phyloP scores from a whole-genome alignment of 2,329 filamentous ascomycete genomes.

The Pseudogymnoascus pannorum region DNA sequence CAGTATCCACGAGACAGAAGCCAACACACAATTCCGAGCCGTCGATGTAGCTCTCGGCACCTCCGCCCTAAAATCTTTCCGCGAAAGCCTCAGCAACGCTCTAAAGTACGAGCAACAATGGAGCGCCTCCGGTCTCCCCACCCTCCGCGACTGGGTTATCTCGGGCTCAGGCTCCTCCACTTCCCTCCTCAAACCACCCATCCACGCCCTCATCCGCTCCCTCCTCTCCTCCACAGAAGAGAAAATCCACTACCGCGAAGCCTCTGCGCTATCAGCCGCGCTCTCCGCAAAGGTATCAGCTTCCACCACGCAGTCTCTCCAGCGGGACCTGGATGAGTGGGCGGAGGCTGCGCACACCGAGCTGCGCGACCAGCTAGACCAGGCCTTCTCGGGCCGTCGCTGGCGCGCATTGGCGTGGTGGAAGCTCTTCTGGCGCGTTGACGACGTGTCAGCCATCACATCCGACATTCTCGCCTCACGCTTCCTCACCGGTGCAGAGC shows the following conservation, averaged over 20 bases:
- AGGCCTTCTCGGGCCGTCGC: conserved; percentile 64
- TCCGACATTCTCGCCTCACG: conserved; percentile 68
- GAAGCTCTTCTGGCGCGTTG: conserved; percentile 91
- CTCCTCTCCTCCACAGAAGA: conserved; percentile 50
- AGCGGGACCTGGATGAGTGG: conserved; percentile 50
- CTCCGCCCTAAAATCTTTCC: conserved; percentile 58
- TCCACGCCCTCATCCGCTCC: conserved; percentile 61
- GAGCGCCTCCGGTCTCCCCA: conserved; percentile 63
- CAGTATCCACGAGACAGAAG: conserved; percentile 29
- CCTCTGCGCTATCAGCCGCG: conserved; percentile 28
- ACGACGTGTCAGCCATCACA: conserved; percentile 80
- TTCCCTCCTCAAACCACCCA: conserved; percentile 52
- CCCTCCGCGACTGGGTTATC: conserved; percentile 59
- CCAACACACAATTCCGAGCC: conserved; percentile 40
- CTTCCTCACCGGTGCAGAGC: conserved; percentile 74
- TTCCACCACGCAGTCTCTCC: conserved; percentile 26
- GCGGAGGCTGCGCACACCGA: conserved; percentile 75
- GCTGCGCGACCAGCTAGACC: conserved; percentile 69
- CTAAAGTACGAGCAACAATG: conserved; percentile 66
- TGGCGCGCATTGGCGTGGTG: conserved; percentile 87
- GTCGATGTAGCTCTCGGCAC: conserved; percentile 59
- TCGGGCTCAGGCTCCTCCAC: conserved; percentile 32
- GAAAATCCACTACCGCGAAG: conserved; percentile 44
- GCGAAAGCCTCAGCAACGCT: conserved; percentile 62
- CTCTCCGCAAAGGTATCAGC: conserved; percentile 24